Evolutionary conservation across 768 basidiomycete species (phyloP).

Genomic region (Leccinellum rugosiceps): DNA sequence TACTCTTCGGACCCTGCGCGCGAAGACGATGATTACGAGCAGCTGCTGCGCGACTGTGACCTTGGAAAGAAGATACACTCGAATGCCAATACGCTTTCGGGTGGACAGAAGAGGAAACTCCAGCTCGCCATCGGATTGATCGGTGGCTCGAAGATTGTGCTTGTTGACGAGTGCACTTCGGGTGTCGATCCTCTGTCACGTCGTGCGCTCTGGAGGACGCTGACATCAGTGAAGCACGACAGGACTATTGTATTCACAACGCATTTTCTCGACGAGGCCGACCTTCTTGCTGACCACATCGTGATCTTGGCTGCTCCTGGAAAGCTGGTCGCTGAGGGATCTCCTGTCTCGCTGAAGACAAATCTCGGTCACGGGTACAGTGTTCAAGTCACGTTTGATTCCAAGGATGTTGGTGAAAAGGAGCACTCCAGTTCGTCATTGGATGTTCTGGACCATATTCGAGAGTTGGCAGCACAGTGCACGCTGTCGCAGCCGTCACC

Average conservation of each 20-base stretch:
- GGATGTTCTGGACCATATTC: constrained; percentile 42
- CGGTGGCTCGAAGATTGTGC: constrained; percentile 66
- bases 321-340: constrained; percentile 66
- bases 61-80: constrained; percentile 64
- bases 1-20: constrained; percentile 41
- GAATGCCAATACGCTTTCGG: constrained; percentile 64
- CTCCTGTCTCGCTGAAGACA: constrained; percentile 72
- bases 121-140: constrained; percentile 80
- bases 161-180: constrained; percentile 72
- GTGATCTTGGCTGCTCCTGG: constrained; percentile 75
- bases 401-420: constrained; percentile 30
- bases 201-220: constrained; percentile 71
- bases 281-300: constrained; percentile 72
- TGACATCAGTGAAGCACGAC: constrained; percentile 63
- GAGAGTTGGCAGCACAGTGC: constrained; percentile 42
- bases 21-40: constrained; percentile 55
- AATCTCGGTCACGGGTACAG: constrained; percentile 71
- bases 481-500: constrained; percentile 43
- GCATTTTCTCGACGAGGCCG: constrained; percentile 80
- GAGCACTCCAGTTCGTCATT: constrained; percentile 12
- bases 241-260: constrained; percentile 76
- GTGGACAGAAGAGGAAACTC: constrained; percentile 80
- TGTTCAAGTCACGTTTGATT: constrained; percentile 49
- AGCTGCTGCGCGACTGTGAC: constrained; percentile 70
- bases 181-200: constrained; percentile 81